Percentiles rank a stretch among this genome's conserved stretches.
Conservation (phyloP, 306 rosid species). For the Luffa acutangula region DNA sequence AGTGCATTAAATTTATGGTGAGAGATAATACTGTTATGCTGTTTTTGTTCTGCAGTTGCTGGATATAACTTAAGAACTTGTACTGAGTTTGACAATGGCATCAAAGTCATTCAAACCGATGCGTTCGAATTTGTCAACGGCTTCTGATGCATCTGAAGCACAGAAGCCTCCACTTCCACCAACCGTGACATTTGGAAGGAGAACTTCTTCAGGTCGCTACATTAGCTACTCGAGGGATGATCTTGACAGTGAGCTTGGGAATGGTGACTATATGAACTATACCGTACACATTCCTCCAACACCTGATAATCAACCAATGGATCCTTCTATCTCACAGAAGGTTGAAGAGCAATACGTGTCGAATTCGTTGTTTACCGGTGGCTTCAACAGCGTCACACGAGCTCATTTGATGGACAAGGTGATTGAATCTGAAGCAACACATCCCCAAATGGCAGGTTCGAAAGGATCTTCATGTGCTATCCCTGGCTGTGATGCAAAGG, state of each 20-base stretch:
- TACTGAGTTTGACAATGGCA: conserved; percentile 34
- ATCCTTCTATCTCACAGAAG: conserved; percentile 67
- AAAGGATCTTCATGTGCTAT: conserved; percentile 81
- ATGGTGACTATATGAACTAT: conserved; percentile 61
- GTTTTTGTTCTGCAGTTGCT: conserved; percentile 17
- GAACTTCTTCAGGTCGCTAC: conserved; percentile 84
- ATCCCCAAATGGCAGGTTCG: conserved; percentile 96
- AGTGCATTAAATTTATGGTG: background rate
- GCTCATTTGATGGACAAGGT: conserved; percentile 98
- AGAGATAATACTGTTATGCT: too few species aligned
- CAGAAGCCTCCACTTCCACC: conserved; percentile 71
- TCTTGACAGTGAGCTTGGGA: conserved; percentile 85
- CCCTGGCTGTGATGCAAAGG: conserved; percentile 91
- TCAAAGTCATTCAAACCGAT: conserved; percentile 50
- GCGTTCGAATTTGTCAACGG: conserved; percentile 45
- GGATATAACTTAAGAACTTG: conserved; percentile 13
- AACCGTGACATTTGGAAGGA: conserved; percentile 60
- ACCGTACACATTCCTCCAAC: conserved; percentile 88
- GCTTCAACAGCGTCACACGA: conserved; percentile 73
- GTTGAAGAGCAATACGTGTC: conserved; percentile 95
- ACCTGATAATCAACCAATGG: conserved; percentile 97
- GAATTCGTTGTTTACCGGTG: conserved; percentile 79
- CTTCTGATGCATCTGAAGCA: conserved; percentile 49
- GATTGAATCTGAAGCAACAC: conserved; percentile 72
- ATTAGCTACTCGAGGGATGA: conserved; percentile 84